Evolutionary conservation across 164 flowering plant species (phyloP).

Genomic region (Umbilicus rupestris): DNA sequence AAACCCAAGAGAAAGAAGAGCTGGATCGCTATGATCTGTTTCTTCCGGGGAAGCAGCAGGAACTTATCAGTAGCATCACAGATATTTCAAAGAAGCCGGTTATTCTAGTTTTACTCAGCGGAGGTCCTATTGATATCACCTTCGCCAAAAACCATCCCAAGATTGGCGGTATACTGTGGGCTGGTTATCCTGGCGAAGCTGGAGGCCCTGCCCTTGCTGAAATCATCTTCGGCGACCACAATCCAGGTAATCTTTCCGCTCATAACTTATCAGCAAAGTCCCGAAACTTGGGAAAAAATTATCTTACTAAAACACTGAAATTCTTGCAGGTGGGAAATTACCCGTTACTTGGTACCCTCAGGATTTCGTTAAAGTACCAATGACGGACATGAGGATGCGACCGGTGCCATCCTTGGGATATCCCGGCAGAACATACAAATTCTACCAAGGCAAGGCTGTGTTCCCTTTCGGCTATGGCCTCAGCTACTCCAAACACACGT

Average conservation of each 20-base stretch:
- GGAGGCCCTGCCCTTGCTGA: constrained; percentile 77
- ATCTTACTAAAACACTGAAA: neutral
- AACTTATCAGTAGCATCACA: constrained; percentile 43
- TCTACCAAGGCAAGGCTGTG: constrained; percentile 55
- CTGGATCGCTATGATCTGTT: constrained; percentile 41
- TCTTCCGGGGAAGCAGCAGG: constrained; percentile 66
- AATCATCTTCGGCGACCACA: constrained; percentile 70
- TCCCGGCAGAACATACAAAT: constrained; percentile 84
- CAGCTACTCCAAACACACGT: constrained; percentile 59
- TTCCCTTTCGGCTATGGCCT: constrained; percentile 74
- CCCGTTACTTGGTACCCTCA: constrained; percentile 92
- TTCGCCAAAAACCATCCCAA: constrained; percentile 50
- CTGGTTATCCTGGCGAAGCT: constrained; percentile 85
- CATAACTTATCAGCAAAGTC: neutral
- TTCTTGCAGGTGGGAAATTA: constrained; percentile 67
- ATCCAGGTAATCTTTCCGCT: constrained; percentile 48
- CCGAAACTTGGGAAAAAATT: neutral
- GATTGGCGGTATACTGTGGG: constrained; percentile 73
- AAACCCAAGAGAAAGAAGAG: constrained; percentile 52
- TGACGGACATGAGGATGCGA: constrained; percentile 94
- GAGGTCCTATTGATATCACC: constrained; percentile 73
- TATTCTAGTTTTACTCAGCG: constrained; percentile 54
- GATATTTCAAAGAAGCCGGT: constrained; percentile 56
- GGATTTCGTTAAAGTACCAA: constrained; percentile 47
- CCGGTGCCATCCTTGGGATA: constrained; percentile 43